Base-by-base conservation (phyloP, 1,284 basidiomycete genomes). In the Xerocomus amazonicus region DNA sequence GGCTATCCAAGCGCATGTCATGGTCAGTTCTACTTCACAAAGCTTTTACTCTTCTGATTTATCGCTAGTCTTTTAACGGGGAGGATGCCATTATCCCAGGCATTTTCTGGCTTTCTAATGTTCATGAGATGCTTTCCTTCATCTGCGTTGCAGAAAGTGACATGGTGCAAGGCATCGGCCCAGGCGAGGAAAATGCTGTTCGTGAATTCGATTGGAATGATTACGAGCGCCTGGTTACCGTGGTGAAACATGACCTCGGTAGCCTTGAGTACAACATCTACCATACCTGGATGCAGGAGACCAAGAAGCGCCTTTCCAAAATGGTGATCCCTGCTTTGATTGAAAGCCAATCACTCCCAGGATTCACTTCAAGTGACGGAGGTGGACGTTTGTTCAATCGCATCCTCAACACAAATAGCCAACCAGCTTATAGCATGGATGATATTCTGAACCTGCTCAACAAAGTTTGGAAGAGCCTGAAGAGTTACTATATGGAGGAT, bases 211-310 rank as follows among this genome's bases (percentile, higher is more conserved):
- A 98, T 67, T 99, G 96, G 94, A 86, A 88, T 53, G 92, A 95
- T 66, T 99, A 99, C 67, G 96, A 98, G 70, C 85, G 92, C 27
- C 79, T 99, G 23, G 94, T 99, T 16, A 90, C 90, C 16, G 92
- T 99, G 56, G 97, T 99, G 69, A 98, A 98, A 71, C 96, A 99
- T 65, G 97, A 99, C 68, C 81, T 99, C 40, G 97, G 99, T 72
- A 95, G 91, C 58, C 77, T 99, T 61, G 96, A 99, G 73, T 99
- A 98, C 76, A 99, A 99, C 77, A 97, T 99, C 70, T 99, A 98
- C 69, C 96, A 99, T 70, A 98, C 96, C 0, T 97, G 93, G 91
- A 99, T 99, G 92, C 77, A 92, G 54, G 97, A 99, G 73, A 92
- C 94, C 39, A 99, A 99, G 84, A 97, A 96, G 75, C 88, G 87